Base-by-base conservation (phyloP, 2,329 filamentous ascomycete genomes). In the Mycosphaerella sp. region DNA sequence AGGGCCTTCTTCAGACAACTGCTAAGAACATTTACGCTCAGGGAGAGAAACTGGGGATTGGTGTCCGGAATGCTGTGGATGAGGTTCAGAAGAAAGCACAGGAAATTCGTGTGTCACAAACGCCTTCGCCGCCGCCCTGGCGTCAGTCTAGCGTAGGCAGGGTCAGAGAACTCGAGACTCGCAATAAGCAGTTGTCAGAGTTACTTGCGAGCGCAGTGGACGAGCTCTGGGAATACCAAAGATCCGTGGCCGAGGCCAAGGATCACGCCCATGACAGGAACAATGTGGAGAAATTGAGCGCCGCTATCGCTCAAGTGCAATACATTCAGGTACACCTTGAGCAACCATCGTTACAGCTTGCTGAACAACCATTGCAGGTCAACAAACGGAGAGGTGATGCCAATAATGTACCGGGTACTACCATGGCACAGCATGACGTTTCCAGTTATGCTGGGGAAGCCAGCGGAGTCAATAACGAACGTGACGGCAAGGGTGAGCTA, bases 81-180 rank as follows among this genome's bases (percentile, higher is more conserved):
- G 89, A 95, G 70, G 85, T 92, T 47, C 81, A 81, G 56, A 86
- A 86, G 64, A 90, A 89, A 60, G 81, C 91, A 60, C 80, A 86
- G 64, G 80, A 79, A 31, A 76, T 86, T 32, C 84, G 87, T 59
- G 80, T 65, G 4, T 56, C 64, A 17, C 68, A 66, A 34, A 66
- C 67, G 5, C 67, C 67, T 3, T 62, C 64, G 2, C 58, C 64
- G 12, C 59, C 56, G 23, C 68, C 69, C 4, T 65, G 69, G 4
- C 66, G 67, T 32, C 51, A 81, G 53, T 74, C 76, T 2, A 74
- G 78, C 32, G 75, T 72, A 31, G 68, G 72, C 11, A 71, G 73
- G 21, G 31, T 62, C 10, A 71, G 73, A 14, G 73, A 76, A 45
- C 71, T 89, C 58, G 84, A 89, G 63, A 73, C 72, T 48, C 79